These are phyloP conservation scores for Hyphopichia fennica DNA, from an alignment of 1,139 yeast species.

Conservation along the genomic window DNA sequence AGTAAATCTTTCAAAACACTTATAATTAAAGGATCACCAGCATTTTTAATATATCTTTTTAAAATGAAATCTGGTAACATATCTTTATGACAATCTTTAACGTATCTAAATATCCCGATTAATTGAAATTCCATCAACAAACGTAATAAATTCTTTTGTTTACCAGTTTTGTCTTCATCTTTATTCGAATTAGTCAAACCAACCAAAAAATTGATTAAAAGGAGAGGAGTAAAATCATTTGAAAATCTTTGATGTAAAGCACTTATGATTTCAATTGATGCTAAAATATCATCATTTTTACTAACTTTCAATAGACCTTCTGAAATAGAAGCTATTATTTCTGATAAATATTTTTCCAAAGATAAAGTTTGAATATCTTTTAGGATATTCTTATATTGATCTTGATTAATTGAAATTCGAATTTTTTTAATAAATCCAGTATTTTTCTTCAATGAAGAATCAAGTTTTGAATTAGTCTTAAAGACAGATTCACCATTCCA, in stretches of 20 bases:
- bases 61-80: constrained; percentile 22
- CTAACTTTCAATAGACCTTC: constrained; percentile 62
- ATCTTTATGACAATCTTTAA: constrained; percentile 34
- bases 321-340: constrained; percentile 59
- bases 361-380: constrained; percentile 65
- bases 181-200: constrained; percentile 35
- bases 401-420: constrained; percentile 51
- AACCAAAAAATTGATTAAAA: constrained; percentile 49
- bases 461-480: constrained; percentile 43
- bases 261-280: constrained; percentile 68
- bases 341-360: constrained; percentile 75
- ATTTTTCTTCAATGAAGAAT: constrained; percentile 80
- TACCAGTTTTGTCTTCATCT: constrained; percentile 38
- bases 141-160: constrained; percentile 53
- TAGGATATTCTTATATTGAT: constrained; percentile 41
- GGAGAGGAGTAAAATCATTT: constrained; percentile 48
- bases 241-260: constrained; percentile 78
- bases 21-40: constrained; percentile 41
- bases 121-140: constrained; percentile 62
- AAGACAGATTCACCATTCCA: constrained; percentile 52
- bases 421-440: constrained; percentile 78
- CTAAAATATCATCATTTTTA: constrained; percentile 58
- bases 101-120: constrained; percentile 54
- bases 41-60: constrained; percentile 17
- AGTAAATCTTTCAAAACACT: constrained; percentile 56